Base-by-base conservation (phyloP, 2,329 filamentous ascomycete species). In the Pezicula carpinea region DNA sequence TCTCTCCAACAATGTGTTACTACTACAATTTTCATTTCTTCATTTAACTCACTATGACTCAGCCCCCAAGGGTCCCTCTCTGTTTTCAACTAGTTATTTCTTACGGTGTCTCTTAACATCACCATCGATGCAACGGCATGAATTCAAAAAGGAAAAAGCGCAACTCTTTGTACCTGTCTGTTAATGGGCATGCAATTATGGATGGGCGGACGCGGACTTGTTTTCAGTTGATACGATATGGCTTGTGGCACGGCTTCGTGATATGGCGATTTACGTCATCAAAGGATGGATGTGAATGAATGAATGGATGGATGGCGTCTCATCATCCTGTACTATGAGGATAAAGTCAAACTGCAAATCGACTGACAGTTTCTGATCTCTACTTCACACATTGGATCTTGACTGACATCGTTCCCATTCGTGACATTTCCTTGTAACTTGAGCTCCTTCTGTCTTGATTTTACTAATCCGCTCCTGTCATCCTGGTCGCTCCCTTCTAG, bases 1-100 rank as follows among this genome's bases (percentile, higher is more conserved):
- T 60, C 51, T 47, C 53, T 52, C 53, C 55, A 57, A 57, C 50
- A 46, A 51, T 61, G 60, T 62, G 59, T 61, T 61, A 62, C 53
- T 61, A 62, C 53, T 55, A 54, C 45, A 31, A 47, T 46, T 47
- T 29, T 55, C 15, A 39, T 48, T 32, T 39, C 7, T 17, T 38
- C 29, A 23, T 32, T 35, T 23, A 15, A 38, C 17, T 43, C 41
- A 43, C 26, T 18, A 43, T 17, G 35, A 15, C 22, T 15, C 38
- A 17, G 22, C 26, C 19, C n/a, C n/a, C 23, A 40, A n/a, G 38
- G 38, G 22, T 14, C 10, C 18, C 38, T 40, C 42, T 35, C 34
- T 44, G 43, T 44, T 44, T 44, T 44, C 43, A 44, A 44, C 22
- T 44, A 44, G 43, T 36, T 29, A 35, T 44, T 44, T 21, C 17